Conservation (phyloP, 192 early-diverging fungal species). For the Backusella parvicylindrica region DNA sequence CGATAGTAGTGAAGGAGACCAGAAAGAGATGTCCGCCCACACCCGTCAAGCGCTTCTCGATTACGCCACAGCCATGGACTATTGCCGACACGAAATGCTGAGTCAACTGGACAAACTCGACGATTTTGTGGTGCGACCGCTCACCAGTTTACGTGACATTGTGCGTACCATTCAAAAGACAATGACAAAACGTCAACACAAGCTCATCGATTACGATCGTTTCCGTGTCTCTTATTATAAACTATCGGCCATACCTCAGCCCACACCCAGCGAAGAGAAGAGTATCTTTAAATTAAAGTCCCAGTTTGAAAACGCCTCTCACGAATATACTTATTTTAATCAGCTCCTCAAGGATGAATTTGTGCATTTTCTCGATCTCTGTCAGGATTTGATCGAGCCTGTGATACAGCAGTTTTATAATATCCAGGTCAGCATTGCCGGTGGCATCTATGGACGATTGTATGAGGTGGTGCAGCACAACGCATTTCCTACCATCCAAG, state of each 20-base stretch:
- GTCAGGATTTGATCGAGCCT: slow-evolving; percentile 75
- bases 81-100: slow-evolving; percentile 47
- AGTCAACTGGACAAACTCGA: slow-evolving; percentile 72
- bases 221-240: slow-evolving; percentile 70
- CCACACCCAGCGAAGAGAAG: slow-evolving; percentile 60
- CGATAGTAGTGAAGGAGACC: slow-evolving; percentile 35
- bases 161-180: slow-evolving; percentile 74
- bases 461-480: slow-evolving; percentile 45
- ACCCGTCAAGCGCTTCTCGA: slow-evolving; percentile 42
- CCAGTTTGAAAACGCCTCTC: slow-evolving; percentile 70
- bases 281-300: slow-evolving; percentile 60
- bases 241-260: slow-evolving; percentile 60
- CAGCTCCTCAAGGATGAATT: slow-evolving; percentile 74
- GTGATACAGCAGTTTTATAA: slow-evolving; percentile 81
- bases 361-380: slow-evolving; percentile 66
- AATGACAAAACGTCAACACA: slow-evolving; percentile 87
- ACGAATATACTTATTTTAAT: slow-evolving; percentile 83
- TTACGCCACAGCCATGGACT: slow-evolving; percentile 43
- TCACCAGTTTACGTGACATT: slow-evolving; percentile 64
- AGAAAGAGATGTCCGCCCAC: slow-evolving; percentile 33
- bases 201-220: slow-evolving; percentile 90
- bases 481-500: slow-evolving; percentile 41
- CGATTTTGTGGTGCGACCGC: slow-evolving; percentile 65
- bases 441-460: slow-evolving; percentile 52
- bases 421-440: slow-evolving; percentile 73